Conservation (phyloP, 2,329 filamentous ascomycete species). For the Cryphonectria carpinicola region DNA sequence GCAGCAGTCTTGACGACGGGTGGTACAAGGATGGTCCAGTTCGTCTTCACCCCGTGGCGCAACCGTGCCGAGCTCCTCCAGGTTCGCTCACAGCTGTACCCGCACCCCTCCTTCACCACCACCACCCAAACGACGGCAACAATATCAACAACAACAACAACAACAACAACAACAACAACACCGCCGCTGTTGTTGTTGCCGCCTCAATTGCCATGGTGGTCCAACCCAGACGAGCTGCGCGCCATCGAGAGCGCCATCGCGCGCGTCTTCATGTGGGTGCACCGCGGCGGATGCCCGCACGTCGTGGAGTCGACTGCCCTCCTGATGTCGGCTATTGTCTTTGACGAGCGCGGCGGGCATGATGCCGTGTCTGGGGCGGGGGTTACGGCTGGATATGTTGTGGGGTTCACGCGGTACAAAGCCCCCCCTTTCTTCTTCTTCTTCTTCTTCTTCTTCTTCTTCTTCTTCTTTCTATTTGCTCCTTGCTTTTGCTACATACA, state of each 20-base stretch:
- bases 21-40: constrained; percentile 64
- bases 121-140: neutral
- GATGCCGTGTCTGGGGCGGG: constrained; percentile 35
- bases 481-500: no score
- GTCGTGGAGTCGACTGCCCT: constrained; percentile 79
- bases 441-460: constrained; percentile 14
- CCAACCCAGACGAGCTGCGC: constrained; percentile 22
- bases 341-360: constrained; percentile 53
- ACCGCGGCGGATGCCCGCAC: constrained; percentile 75
- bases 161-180: constrained; percentile 20
- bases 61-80: constrained; percentile 65
- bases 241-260: constrained; percentile 52
- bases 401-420: constrained; percentile 70
- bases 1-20: no score
- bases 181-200: constrained; percentile 16
- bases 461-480: constrained; percentile 13
- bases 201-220: constrained; percentile 17
- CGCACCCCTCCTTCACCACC: constrained; percentile 32
- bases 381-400: constrained; percentile 70
- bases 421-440: constrained; percentile 15
- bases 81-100: constrained; percentile 69
- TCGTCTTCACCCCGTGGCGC: constrained; percentile 76
- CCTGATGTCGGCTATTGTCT: constrained; percentile 69
- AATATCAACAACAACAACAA: constrained; percentile 10
- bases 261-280: constrained; percentile 69